phyloP scores from a whole-genome alignment of 2,329 filamentous ascomycete genomes.

The Diaporthe vaccinii region DNA sequence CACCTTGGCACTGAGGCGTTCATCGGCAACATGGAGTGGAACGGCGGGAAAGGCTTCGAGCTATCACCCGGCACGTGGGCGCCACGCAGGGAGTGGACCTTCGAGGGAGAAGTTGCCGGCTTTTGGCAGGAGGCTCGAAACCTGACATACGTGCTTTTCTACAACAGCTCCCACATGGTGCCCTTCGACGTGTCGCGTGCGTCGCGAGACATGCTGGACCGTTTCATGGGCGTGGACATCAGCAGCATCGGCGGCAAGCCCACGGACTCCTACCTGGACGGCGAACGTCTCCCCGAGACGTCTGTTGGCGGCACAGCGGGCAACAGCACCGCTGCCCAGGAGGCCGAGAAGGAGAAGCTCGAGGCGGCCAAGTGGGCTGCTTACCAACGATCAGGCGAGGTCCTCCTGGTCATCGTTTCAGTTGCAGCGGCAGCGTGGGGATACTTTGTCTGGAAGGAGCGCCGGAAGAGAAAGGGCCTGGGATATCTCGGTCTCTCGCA shows the following conservation, averaged over 20 bases:
- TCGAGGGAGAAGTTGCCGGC: slow-evolving; percentile 88
- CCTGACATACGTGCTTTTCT: slow-evolving; percentile 93
- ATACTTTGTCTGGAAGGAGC: slow-evolving; percentile 76
- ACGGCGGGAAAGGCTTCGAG: slow-evolving; percentile 92
- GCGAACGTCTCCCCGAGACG: slow-evolving; percentile 83
- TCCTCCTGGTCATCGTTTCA: slow-evolving; percentile 85
- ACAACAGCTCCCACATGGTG: slow-evolving; percentile 98
- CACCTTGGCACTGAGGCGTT: slow-evolving; percentile 93
- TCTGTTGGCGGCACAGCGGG: slow-evolving; percentile 78
- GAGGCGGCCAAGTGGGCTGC: slow-evolving; percentile 89
- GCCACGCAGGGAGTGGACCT: slow-evolving; percentile 93
- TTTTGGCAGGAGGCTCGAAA: slow-evolving; percentile 97
- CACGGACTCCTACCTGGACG: slow-evolving; percentile 84
- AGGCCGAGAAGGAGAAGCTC: slow-evolving; percentile 79
- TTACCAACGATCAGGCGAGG: slow-evolving; percentile 88
- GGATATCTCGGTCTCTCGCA: slow-evolving; percentile 66
- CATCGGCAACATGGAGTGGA: slow-evolving; percentile 93
- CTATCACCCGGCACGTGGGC: slow-evolving; percentile 88
- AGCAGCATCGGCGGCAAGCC: slow-evolving; percentile 86
- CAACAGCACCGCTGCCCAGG: slow-evolving; percentile 71
- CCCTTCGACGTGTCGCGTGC: slow-evolving; percentile 92
- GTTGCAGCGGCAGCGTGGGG: slow-evolving; percentile 81
- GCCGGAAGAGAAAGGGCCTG: slow-evolving; percentile 60
- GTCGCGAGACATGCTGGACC: slow-evolving; percentile 95
- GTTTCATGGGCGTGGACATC: slow-evolving; percentile 95